A percentile compares a stretch with the other conserved stretches of the same genome.
Conservation (phyloP, 441 rosid genomes). For the Pelargonium australe region DNA sequence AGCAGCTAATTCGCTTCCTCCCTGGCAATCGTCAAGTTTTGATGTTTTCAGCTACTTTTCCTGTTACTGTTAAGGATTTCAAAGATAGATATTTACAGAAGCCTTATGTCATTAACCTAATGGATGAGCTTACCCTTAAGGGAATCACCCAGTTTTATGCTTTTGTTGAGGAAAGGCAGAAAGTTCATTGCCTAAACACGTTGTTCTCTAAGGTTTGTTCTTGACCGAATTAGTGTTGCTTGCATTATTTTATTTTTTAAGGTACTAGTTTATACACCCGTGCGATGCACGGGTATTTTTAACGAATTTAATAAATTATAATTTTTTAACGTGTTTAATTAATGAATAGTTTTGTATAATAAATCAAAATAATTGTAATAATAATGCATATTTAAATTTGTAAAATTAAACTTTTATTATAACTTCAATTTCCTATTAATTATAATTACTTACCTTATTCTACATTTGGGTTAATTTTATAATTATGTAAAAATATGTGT, state of each 20-base stretch:
- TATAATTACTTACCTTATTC: no score
- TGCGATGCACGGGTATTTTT: no score
- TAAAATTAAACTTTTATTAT: no score
- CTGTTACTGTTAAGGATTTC: slow-evolving; percentile 92
- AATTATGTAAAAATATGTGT: no score
- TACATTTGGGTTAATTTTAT: no score
- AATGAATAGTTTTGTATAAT: no score
- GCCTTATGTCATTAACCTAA: slow-evolving; percentile 86
- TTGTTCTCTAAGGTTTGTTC: slow-evolving; percentile 85
- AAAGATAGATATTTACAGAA: slow-evolving; percentile 78
- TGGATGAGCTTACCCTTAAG: slow-evolving; percentile 98
- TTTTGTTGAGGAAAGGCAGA: slow-evolving; percentile 97
- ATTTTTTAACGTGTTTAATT: no score
- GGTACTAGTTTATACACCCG: no score
- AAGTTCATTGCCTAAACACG: slow-evolving; percentile 94
- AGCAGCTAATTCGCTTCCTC: slow-evolving; percentile 81
- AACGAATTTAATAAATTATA: no score
- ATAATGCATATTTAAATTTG: no score
- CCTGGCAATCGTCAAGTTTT: slow-evolving; percentile 72
- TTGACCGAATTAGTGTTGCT: slow-evolving; percentile 7
- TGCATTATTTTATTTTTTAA: slow-evolving; percentile 2
- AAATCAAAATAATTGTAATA: no score
- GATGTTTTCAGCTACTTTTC: slow-evolving; percentile 97
- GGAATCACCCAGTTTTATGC: slow-evolving; percentile 95
- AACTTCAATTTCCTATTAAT: no score